Percentiles rank a stretch among this genome's conserved stretches.
phyloP scores from a whole-genome alignment of 257 asterid genomes.

The Paraleonurus japonicus region DNA sequence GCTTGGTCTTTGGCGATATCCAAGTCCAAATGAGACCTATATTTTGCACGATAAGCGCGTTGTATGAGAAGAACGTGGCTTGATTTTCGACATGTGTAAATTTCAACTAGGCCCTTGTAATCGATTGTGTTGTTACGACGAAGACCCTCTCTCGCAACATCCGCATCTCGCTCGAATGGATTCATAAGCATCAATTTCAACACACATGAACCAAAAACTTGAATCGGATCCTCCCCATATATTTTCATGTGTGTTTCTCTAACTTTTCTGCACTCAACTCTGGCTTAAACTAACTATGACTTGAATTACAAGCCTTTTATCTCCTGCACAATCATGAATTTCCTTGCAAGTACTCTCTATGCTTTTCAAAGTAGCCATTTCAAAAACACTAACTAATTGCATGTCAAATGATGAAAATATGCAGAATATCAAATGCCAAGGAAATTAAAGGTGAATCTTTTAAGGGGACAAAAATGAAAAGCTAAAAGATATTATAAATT shows the following conservation, averaged over 20 bases:
- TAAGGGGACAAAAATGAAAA: constrained; percentile 23
- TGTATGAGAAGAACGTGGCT: constrained; percentile 66
- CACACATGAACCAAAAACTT: constrained; percentile 15
- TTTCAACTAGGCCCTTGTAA: constrained; percentile 49
- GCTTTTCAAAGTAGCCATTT: constrained; percentile 28
- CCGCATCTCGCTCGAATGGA: constrained; percentile 63
- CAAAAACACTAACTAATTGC: constrained; percentile 7
- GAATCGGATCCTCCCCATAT: constrained; percentile 47
- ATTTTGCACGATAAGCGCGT: constrained; percentile 55
- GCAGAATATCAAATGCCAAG: background rate
- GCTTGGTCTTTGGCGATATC: constrained; percentile 57
- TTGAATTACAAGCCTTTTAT: constrained; percentile 21
- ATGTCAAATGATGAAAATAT: too few relatives aligned
- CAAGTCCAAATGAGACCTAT: constrained; percentile 41
- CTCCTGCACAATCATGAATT: constrained; percentile 36
- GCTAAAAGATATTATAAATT: constrained; percentile 22
- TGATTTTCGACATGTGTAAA: constrained; percentile 62
- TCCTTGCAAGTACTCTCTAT: constrained; percentile 44
- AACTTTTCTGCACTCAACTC: constrained; percentile 35
- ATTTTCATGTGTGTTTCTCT: constrained; percentile 41
- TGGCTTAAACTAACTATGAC: constrained; percentile 31
- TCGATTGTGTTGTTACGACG: constrained; percentile 16
- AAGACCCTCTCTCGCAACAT: constrained; percentile 56
- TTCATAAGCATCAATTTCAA: constrained; percentile 35
- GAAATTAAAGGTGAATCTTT: background rate